These are phyloP conservation scores for Colletotrichum lupini DNA, from an alignment of 2,329 filamentous ascomycete genomes.

Conservation along the genomic window DNA sequence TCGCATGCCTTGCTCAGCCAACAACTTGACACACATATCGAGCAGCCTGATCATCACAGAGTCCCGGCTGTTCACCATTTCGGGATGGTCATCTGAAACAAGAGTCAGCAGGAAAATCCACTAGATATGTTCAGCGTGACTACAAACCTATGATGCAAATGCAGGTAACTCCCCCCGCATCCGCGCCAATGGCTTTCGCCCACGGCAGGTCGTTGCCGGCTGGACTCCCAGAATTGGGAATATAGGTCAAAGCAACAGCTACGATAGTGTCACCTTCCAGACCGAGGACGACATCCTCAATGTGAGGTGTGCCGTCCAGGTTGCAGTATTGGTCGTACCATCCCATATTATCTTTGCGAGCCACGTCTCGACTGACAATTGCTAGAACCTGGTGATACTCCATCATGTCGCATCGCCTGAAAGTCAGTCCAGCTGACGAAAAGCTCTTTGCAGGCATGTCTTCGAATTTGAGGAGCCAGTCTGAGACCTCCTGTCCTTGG, in stretches of 20 bases:
- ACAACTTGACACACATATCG: slow-evolving; percentile 59
- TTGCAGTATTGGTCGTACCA: slow-evolving; percentile 71
- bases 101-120: slow-evolving; percentile 9
- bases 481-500: slow-evolving; percentile 60
- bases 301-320: slow-evolving; percentile 57
- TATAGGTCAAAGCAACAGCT: slow-evolving; percentile 66
- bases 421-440: slow-evolving; percentile 53
- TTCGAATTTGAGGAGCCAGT: slow-evolving; percentile 64
- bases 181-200: slow-evolving; percentile 59
- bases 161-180: slow-evolving; percentile 70
- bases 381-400: slow-evolving; percentile 61
- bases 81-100: slow-evolving; percentile 54
- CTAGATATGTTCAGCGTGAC: neutral
- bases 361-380: slow-evolving; percentile 61
- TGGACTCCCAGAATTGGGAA: slow-evolving; percentile 56
- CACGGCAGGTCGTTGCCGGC: slow-evolving; percentile 65
- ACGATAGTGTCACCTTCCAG: slow-evolving; percentile 60
- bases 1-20: slow-evolving; percentile 62
- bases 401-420: slow-evolving; percentile 55
- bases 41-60: slow-evolving; percentile 64
- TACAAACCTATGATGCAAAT: slow-evolving; percentile 67
- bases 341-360: slow-evolving; percentile 59
- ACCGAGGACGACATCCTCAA: slow-evolving; percentile 66
- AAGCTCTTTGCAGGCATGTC: slow-evolving; percentile 58
- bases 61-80: slow-evolving; percentile 56